A percentile compares a stretch with the other conserved stretches of the same genome.
Conservation (phyloP, 164 flowering plant genomes). For the Stephania yunnanensis region DNA sequence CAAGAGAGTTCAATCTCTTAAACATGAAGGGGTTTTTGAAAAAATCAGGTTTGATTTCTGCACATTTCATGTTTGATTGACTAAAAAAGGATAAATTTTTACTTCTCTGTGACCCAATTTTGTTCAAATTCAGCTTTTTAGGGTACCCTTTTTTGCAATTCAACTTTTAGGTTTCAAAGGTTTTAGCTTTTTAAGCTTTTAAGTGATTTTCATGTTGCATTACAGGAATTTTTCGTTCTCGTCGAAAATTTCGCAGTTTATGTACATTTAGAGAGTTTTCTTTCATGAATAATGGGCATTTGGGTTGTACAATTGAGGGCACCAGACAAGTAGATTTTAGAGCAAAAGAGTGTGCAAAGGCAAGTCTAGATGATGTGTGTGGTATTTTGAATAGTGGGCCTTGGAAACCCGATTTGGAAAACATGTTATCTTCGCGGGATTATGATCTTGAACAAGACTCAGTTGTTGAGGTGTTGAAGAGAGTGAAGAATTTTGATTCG, state of each 20-base stretch:
- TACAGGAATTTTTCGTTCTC: constrained; percentile 31
- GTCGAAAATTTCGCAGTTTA: constrained; percentile 15
- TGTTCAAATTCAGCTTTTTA: too few species aligned
- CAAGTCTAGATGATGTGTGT: constrained; percentile 46
- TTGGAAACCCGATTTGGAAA: constrained; percentile 65
- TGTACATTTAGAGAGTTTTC: constrained; percentile 23
- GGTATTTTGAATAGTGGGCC: constrained; percentile 49
- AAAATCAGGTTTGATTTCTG: constrained; percentile 24
- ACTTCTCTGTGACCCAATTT: too few species aligned
- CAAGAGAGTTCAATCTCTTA: background rate
- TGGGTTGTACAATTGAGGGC: constrained; percentile 10
- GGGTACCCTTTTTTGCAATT: background rate
- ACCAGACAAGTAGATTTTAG: constrained; percentile 16
- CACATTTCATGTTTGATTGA: background rate
- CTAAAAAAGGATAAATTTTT: background rate
- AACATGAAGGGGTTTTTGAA: constrained; percentile 32
- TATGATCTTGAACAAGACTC: constrained; percentile 39
- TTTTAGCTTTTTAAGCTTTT: background rate
- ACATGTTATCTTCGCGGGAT: constrained; percentile 31
- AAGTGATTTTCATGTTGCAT: constrained; percentile 4
- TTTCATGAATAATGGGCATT: constrained; percentile 31
- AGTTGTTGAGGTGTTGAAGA: constrained; percentile 59
- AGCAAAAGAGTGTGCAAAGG: constrained; percentile 25
- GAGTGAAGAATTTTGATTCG: constrained; percentile 47
- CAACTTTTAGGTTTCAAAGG: background rate